Evolutionary conservation across 2,329 filamentous ascomycete genomes (phyloP).

Genomic region (Pyrenophora teres): DNA sequence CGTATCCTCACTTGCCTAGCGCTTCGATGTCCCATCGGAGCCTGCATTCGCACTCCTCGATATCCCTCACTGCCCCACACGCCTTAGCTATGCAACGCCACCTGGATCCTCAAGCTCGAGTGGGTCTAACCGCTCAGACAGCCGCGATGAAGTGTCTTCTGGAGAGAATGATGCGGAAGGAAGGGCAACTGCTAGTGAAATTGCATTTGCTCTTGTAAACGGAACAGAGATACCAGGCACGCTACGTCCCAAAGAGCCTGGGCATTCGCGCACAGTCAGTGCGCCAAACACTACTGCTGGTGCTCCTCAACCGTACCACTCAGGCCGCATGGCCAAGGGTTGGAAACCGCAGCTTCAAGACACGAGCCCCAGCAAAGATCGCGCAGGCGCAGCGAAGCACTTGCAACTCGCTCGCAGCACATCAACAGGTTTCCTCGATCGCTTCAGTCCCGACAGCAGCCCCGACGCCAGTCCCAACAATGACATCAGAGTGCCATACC

Average conservation of each 20-base stretch:
- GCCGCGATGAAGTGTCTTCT: slow-evolving; percentile 8
- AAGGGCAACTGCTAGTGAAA: slow-evolving; percentile 19
- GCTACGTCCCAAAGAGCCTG: neutral
- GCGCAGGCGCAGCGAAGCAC: neutral
- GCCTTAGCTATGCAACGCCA: slow-evolving; percentile 33
- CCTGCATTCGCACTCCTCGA: slow-evolving; percentile 33
- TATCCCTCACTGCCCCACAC: slow-evolving; percentile 38
- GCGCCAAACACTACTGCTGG: slow-evolving; percentile 20
- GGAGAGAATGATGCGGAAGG: slow-evolving; percentile 7
- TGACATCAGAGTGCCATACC: slow-evolving; percentile 1
- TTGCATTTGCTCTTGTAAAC: slow-evolving; percentile 32
- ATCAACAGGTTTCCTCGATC: slow-evolving; percentile 24
- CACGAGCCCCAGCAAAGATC: neutral
- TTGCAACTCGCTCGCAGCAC: slow-evolving; percentile 12
- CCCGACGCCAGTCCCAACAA: slow-evolving; percentile 15
- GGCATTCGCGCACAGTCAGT: slow-evolving; percentile 22
- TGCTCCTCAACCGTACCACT: slow-evolving; percentile 2
- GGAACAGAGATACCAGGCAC: slow-evolving; percentile 26
- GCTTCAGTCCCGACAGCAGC: slow-evolving; percentile 25
- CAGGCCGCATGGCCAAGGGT: slow-evolving; percentile 16
- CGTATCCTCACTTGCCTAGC: slow-evolving; percentile 24
- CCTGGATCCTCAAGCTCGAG: slow-evolving; percentile 31
- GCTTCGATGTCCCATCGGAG: slow-evolving; percentile 24
- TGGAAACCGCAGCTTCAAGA: slow-evolving; percentile 24
- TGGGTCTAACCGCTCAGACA: slow-evolving; percentile 22